A percentile compares a stretch with the other conserved stretches of the same genome.
Conservation (phyloP, 2,329 filamentous ascomycete species). For the Penicillium nordicum region DNA sequence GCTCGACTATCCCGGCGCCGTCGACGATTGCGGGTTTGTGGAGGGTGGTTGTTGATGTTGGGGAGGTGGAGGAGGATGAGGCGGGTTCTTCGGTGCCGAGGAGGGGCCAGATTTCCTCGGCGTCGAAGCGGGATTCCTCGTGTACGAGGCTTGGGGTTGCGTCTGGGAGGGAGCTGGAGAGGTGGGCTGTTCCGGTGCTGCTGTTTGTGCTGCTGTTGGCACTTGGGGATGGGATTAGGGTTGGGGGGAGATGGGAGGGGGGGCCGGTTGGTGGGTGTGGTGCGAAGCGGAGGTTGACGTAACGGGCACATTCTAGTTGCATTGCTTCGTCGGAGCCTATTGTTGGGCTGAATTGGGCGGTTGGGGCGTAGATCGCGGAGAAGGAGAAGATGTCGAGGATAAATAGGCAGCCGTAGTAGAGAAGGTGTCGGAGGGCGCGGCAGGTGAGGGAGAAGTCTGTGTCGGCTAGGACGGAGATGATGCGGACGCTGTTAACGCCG, state of each 20-base stretch:
- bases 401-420: slow-evolving; percentile 89
- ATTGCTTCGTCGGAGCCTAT: slow-evolving; percentile 75
- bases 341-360: slow-evolving; percentile 66
- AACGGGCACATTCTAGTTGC: slow-evolving; percentile 82
- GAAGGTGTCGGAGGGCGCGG: slow-evolving; percentile 79
- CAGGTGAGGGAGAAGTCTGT: slow-evolving; percentile 83
- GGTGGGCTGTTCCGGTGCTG: slow-evolving; percentile 5
- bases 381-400: slow-evolving; percentile 96
- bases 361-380: slow-evolving; percentile 81
- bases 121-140: slow-evolving; percentile 25
- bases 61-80: slow-evolving; percentile 2
- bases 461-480: slow-evolving; percentile 79
- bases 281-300: slow-evolving; percentile 62
- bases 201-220: slow-evolving; percentile 17
- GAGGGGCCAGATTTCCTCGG: slow-evolving; percentile 45
- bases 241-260: slow-evolving; percentile 17
- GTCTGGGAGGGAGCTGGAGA: slow-evolving; percentile 22
- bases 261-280: slow-evolving; percentile 29
- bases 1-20: slow-evolving; percentile 61
- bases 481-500: slow-evolving; percentile 82
- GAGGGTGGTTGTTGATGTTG: slow-evolving; percentile 5
- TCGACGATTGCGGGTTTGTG: slow-evolving; percentile 33
- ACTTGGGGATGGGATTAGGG: slow-evolving; percentile 10
- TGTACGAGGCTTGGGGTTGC: slow-evolving; percentile 19
- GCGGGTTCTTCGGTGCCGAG: slow-evolving; percentile 28